Evolutionary conservation across 495 filamentous ascomycete genomes (phyloP), one percentile per base, ranked within the genome.

Genomic region (Penicillium paradoxum): DNA sequence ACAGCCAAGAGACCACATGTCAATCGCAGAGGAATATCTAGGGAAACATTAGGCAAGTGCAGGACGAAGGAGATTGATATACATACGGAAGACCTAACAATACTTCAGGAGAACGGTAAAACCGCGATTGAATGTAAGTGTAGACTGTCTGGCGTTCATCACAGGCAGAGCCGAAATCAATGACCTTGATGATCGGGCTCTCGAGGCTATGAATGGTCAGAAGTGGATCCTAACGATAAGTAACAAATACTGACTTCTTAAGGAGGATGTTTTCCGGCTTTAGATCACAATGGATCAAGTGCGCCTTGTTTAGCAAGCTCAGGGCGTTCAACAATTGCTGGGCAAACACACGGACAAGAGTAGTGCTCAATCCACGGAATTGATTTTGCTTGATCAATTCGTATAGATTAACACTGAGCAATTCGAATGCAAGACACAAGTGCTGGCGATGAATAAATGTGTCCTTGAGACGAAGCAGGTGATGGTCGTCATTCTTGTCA

Each of bases 381-480:
- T 99, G 95, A 66, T 99, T 99, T 66, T 99, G 95, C 72, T 99
- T 99, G 71, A 99, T 99, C 43, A 99, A 77, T 69, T 99, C 95
- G 73, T 99, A 99, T 45, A 99, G 71, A 63, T 99, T 99, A 57
- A 99, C 95, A 62, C 91, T 97, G 49, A 99, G 80, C 48, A 99
- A 75, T 73, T 99, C 95, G 64, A 99, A 99, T 43, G 96, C 93
- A 45, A 99, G 79, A 67, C 95, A 99, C 27, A 99, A 80, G 81
- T 99, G 95, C 62, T 99, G 95, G 42, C 90, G 78, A 67, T 99
- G 95, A 51, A 99, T 97, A 69, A 99, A 99, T 1, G 95, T 99
- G 61, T 99, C 95, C 62, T 97, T 97, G 30, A 99, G 78, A 39
- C 95, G 86, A 17, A 99, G 81, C 15, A 99, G 80, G 69, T 99